Base-by-base conservation (phyloP, 164 flowering plant genomes). In the Chloranthus sessilifolius region DNA sequence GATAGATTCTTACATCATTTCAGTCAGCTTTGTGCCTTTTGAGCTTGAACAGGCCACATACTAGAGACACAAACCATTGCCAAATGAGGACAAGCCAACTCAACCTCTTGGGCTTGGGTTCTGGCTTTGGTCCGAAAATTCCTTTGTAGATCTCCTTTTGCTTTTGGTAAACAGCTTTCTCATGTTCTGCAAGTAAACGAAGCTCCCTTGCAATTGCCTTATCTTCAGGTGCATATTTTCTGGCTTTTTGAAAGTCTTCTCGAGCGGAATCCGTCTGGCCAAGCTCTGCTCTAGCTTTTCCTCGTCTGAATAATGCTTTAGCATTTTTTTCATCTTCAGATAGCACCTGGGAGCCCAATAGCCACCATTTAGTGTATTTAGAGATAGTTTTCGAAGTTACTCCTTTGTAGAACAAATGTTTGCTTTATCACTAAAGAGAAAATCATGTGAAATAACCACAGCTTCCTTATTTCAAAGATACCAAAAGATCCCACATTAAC, bases 211-310 rank as follows among this genome's bases (percentile, higher is more conserved):
- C 58, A 39, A 92, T 82, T 47, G 88, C 88, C 64, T 82, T 88
- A 65, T 92, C 95, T 29, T 79, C 75, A 1, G 95, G 95, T 36
- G 83, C 92, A 72, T 50, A 68, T 72, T 92, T 88, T 11, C 72
- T 83, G 40, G 92, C 95, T 68, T 83, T 88, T 0, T 67, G 80
- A 43, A 88, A 81, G 66, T 88, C 97, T 62, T 86, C 95, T 55
- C 88, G 64, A 6, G 97, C 97, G 35, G 89, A 80, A 51, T 92
- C 99, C 24, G 86, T 82, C 62, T 86, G 97, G 43, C 99, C 95
- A 11, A 92, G 99, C 63, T 79, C 95, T 43, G 97, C 83, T 66
- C 78, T 80, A n/a, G 99, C 97, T 61, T 92, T 92, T 30, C 99
- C 99, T 62, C 99, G 74, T 56, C 99, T 75, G 54, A 82, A 92